These are phyloP conservation scores for Globisporangium alternatum DNA, from an alignment of 352 stramenopile genomes.

Conservation along the genomic window DNA sequence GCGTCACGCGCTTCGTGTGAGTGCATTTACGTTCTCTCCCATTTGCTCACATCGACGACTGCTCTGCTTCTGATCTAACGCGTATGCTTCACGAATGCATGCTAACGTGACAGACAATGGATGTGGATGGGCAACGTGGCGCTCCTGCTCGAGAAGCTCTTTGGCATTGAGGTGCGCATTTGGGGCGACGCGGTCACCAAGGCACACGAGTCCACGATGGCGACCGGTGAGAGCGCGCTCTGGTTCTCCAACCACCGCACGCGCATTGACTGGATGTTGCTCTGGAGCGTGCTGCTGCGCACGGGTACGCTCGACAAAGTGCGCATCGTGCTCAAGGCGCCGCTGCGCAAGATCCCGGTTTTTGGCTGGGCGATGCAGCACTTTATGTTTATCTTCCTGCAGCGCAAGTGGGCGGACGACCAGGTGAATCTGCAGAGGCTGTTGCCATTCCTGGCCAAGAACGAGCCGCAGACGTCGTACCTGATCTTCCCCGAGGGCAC, in stretches of 20 bases:
- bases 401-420: slow-evolving; percentile 65
- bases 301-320: slow-evolving; percentile 49
- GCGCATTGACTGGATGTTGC: slow-evolving; percentile 83
- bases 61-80: not conserved
- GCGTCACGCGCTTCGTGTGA: slow-evolving; percentile 52
- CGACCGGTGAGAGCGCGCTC: slow-evolving; percentile 46
- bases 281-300: slow-evolving; percentile 68
- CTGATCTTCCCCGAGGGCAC: slow-evolving; percentile 84
- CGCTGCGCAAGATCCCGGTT: slow-evolving; percentile 63
- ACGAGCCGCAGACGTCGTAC: slow-evolving; percentile 58
- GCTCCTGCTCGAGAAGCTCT: slow-evolving; percentile 61
- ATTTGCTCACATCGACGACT: not conserved
- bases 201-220: slow-evolving; percentile 38
- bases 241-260: slow-evolving; percentile 82
- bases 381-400: slow-evolving; percentile 83
- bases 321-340: slow-evolving; percentile 77
- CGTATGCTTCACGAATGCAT: not conserved
- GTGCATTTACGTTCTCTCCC: slow-evolving; percentile 9
- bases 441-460: slow-evolving; percentile 47
- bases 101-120: slow-evolving; percentile 51
- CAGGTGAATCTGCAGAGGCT: slow-evolving; percentile 47
- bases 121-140: slow-evolving; percentile 74
- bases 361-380: slow-evolving; percentile 87
- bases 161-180: slow-evolving; percentile 56
- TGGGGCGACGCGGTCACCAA: slow-evolving; percentile 60